phyloP scores from a whole-genome alignment of 192 early-diverging fungal species.

The Coemansia sp. region DNA sequence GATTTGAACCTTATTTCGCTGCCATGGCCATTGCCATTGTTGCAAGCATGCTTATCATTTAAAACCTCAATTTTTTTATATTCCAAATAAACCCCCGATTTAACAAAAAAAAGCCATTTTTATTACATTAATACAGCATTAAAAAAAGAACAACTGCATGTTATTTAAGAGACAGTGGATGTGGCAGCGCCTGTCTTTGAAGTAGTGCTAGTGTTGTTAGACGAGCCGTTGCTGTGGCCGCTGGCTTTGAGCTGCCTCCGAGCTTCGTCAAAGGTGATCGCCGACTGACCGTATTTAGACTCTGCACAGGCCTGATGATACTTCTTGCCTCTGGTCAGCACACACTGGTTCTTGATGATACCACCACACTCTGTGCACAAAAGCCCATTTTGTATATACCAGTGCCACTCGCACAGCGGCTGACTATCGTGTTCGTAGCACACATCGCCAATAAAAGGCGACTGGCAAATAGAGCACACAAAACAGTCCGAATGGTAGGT shows the following conservation, averaged over 20 bases:
- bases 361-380: conserved; percentile 54
- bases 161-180: neutral
- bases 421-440: conserved; percentile 56
- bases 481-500: conserved; percentile 56
- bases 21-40: neutral
- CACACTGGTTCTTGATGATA: conserved; percentile 54
- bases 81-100: too few relatives aligned
- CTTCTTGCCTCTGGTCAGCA: conserved; percentile 54
- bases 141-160: too few relatives aligned
- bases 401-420: conserved; percentile 57
- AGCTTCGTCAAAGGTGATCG: conserved; percentile 45
- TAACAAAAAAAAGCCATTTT: too few relatives aligned
- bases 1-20: neutral
- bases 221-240: conserved; percentile 10
- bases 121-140: too few relatives aligned
- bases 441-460: conserved; percentile 54
- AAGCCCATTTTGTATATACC: conserved; percentile 54
- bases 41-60: neutral
- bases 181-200: neutral
- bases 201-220: neutral
- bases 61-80: neutral
- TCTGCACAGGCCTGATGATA: conserved; percentile 53
- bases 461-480: conserved; percentile 56
- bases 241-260: conserved; percentile 37
- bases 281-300: conserved; percentile 50